Conservation (phyloP, 805 yeast species). For the Suhomyces kilbournensis region DNA sequence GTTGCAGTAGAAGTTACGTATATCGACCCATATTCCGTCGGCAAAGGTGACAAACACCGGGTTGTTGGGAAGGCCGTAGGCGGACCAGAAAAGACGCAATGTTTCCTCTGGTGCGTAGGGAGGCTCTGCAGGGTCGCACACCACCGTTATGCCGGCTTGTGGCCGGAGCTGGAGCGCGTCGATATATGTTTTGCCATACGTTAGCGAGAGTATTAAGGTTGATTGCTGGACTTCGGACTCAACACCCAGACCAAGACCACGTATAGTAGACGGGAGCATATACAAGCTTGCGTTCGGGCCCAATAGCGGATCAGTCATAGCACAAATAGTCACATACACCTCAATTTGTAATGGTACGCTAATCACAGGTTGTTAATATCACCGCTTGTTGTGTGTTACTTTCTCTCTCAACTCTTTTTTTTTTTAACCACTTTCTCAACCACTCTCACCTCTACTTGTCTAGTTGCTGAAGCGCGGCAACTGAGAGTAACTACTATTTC, state of each 20-base stretch:
- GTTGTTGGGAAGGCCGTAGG: not conserved
- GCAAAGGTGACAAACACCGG: conserved; percentile 1
- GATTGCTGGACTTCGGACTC: conserved; percentile 14
- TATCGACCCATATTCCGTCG: conserved; percentile 13
- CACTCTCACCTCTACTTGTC: no score
- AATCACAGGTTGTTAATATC: no score
- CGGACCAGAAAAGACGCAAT: not conserved
- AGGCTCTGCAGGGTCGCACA: not conserved
- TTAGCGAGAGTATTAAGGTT: conserved; percentile 14
- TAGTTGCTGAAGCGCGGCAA: not conserved
- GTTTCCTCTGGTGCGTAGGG: not conserved
- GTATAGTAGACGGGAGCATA: not conserved
- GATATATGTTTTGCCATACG: conserved; percentile 17
- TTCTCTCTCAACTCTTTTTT: not conserved
- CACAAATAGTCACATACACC: not conserved
- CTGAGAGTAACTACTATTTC: not conserved
- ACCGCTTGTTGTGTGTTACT: not conserved
- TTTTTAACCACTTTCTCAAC: not conserved
- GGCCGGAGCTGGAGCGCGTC: conserved; percentile 14
- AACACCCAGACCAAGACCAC: not conserved
- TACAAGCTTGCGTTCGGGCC: not conserved
- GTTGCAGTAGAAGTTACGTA: conserved; percentile 30
- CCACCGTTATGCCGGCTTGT: not conserved
- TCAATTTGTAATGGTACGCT: not conserved
- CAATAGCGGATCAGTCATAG: not conserved